Base-by-base conservation (phyloP, 768 basidiomycete species). In the Pilatotrama ljubarskyi region DNA sequence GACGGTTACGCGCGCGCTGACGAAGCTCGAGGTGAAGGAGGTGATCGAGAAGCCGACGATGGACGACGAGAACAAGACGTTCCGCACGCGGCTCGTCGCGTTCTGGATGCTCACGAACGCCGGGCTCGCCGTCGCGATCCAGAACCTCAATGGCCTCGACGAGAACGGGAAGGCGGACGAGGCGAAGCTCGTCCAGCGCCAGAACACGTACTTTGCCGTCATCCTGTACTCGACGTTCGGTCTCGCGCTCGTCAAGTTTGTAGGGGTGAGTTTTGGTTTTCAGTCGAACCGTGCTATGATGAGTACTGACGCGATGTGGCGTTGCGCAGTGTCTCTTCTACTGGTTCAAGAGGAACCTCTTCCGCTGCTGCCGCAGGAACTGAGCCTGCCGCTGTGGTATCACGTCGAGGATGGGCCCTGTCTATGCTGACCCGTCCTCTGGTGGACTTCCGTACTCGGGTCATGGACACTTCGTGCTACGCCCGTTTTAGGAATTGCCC, bases 31-130 rank as follows among this genome's bases (percentile, higher is more conserved):
- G 14, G 77, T 78, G 38, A 84, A 85, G 62, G 90, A 93, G 55
- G 84, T 68, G 0, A 52, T 80, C 2, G 91, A 93, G 73, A 90
- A 88, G 70, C 93, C 93, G 4, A 93, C 84, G 1, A 79, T 88
- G 81, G 93, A 95, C 70, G 93, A 95, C 69, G 80, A 87, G 74
- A 95, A 95, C 78, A 90, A 87, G 76, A 95, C 93, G 13, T 95
- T 95, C 88, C 85, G 93, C 58, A 95, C 93, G 2, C 87, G 93
- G 49, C 80, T 95, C 22, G 91, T 94, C 42, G 84, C 88, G 13
- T 77, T 82, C 54, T 93, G 93, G 93, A 89, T 93, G 84, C 74
- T 90, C 49, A 64, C 73, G 11, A 93, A 93, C 67, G 90, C 89
- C 36, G 76, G 67, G 5, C 74, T 93, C 20, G 86, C 89, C 3